These are phyloP conservation scores for Albugo candida DNA, from an alignment of 352 stramenopile genomes.

Conservation along the genomic window DNA sequence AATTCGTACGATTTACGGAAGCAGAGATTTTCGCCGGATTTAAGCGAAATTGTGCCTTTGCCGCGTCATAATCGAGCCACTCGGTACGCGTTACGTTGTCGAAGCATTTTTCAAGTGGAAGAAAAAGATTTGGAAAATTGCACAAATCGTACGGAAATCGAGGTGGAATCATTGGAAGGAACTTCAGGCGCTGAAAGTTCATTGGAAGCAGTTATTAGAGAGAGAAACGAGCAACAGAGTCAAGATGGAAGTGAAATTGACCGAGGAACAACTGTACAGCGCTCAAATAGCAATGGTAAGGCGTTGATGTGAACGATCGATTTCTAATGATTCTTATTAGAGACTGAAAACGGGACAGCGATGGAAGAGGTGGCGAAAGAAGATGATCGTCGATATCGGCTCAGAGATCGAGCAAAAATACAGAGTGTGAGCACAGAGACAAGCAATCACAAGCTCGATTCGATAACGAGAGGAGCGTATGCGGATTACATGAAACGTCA, in stretches of 20 bases:
- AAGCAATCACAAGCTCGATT: constrained; percentile 16
- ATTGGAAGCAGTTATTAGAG: background rate
- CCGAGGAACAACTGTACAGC: constrained; percentile 5
- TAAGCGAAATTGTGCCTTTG: background rate
- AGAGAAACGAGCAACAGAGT: constrained; percentile 3
- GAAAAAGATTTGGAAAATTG: constrained; percentile 13
- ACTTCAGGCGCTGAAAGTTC: background rate
- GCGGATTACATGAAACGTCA: constrained; percentile 52
- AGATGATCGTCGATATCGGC: constrained; percentile 24
- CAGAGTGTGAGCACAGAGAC: constrained; percentile 14
- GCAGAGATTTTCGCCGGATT: too few relatives aligned
- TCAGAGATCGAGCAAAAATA: constrained; percentile 53
- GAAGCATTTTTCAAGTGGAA: constrained; percentile 15
- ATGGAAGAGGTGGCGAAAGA: constrained; percentile 1
- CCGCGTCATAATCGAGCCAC: constrained; percentile 12
- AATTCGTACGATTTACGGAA: too few relatives aligned
- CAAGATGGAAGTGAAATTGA: constrained; percentile 14
- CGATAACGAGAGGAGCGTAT: constrained; percentile 12
- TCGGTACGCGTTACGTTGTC: constrained; percentile 38
- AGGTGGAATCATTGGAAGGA: background rate
- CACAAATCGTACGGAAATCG: constrained; percentile 6
- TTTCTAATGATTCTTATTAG: background rate
- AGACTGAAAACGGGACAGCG: background rate
- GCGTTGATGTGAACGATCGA: constrained; percentile 3
- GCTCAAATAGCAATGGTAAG: constrained; percentile 13